Evolutionary conservation across 2,329 filamentous ascomycete species (phyloP), one percentile per base, ranked within the genome.

Genomic region (Aureobasidium sp.): DNA sequence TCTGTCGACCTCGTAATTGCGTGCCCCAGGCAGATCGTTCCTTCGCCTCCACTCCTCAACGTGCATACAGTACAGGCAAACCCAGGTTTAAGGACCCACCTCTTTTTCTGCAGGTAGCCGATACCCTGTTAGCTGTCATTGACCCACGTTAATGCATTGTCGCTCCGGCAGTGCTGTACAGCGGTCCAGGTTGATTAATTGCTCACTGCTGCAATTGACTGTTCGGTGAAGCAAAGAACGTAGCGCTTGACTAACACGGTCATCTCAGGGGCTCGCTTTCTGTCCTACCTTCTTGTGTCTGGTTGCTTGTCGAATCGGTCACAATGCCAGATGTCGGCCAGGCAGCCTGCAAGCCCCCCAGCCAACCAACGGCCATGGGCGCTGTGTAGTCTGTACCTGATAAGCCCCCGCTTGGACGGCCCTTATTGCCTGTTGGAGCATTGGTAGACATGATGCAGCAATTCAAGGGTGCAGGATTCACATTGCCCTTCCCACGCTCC

Each of bases 321-420:
- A 15, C 29, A 20, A 13, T 59, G 48, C 55, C 55, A 59, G 39
- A 10, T 20, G 41, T 44, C 41, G 34, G 29, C n/a, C 41, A 48
- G 42, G 42, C 29, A 48, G 32, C 55, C 29, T 59, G 32, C 55
- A 59, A 48, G 55, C 55, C 55, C 53, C 55, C 46, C 41, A 39
- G 12, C 53, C 39, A 48, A 59, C 55, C 55, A 59, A 48, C 55
- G 29, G 55, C 42, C 39, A 34, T 27, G 20, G 15, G n/a, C 27
- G 20, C 55, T 23, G 12, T 53, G 36, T 53, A 26, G 50, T 36
- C 55, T 46, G 55, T 58, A 58, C 39, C 29, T 47, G 55, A 47
- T 58, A 58, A 58, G 55, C 55, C 55, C 17, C 55, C 41, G 55
- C 55, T 48, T 59, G 41, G 32, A 12, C 55, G 55, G 55, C 44